Conservation (phyloP, 768 basidiomycete species). For the Phaeotremella skinneri region DNA sequence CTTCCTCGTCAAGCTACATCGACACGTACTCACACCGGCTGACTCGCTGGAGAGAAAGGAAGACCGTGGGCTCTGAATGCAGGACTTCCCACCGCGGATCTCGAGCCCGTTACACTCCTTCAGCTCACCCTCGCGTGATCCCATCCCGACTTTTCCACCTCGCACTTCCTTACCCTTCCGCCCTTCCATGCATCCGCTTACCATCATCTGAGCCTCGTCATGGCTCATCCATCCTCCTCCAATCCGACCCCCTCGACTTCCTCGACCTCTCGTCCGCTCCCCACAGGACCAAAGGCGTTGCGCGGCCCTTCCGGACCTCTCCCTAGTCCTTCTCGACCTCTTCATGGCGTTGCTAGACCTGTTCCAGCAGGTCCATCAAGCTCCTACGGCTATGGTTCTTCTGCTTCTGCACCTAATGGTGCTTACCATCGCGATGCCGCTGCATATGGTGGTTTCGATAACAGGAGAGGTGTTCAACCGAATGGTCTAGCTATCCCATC, state of each 20-base stretch:
- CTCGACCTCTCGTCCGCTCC: constrained; percentile 10
- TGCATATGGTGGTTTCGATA: not conserved
- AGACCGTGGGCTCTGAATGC: too few species aligned
- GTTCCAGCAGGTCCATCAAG: constrained; percentile 3
- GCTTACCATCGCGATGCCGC: not conserved
- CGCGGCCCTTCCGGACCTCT: constrained; percentile 11
- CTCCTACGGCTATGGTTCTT: not conserved
- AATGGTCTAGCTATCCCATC: constrained; percentile 4
- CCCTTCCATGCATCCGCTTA: too few species aligned
- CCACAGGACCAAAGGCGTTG: constrained; percentile 26
- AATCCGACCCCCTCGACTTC: not conserved
- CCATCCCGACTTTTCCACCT: too few species aligned
- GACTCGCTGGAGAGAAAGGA: too few species aligned
- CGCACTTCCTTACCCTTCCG: too few species aligned
- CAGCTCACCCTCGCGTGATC: too few species aligned
- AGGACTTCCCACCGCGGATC: too few species aligned
- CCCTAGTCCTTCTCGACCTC: not conserved
- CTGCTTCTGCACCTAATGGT: not conserved
- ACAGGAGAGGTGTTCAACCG: not conserved
- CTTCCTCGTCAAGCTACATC: too few species aligned
- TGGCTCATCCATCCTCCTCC: constrained; percentile 19
- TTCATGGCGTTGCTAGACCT: constrained; percentile 14
- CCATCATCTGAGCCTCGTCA: constrained; percentile 5
- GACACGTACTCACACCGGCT: too few species aligned
- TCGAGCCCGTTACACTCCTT: too few species aligned